Conservation (phyloP, 371 early-diverging fungal genomes). For the Gilbertella persicaria region DNA sequence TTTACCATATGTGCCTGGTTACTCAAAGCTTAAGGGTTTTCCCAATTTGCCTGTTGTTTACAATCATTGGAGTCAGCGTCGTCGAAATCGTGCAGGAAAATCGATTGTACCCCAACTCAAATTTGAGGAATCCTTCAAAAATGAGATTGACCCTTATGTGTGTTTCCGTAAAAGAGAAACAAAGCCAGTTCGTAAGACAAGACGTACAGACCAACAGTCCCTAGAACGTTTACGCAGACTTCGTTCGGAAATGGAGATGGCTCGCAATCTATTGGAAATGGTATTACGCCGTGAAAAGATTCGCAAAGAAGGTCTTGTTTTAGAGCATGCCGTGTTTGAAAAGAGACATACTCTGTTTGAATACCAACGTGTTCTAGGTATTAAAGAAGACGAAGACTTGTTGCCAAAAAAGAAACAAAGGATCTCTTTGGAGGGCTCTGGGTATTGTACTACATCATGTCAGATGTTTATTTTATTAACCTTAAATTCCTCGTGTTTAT, state of each 20-base stretch:
- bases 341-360: constrained; percentile 58
- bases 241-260: constrained; percentile 78
- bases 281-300: constrained; percentile 78
- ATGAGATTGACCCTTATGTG: constrained; percentile 90
- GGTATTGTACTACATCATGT: constrained; percentile 21
- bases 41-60: constrained; percentile 19
- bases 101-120: constrained; percentile 65
- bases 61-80: constrained; percentile 40
- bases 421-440: constrained; percentile 27
- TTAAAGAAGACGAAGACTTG: constrained; percentile 56
- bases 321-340: constrained; percentile 68
- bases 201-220: constrained; percentile 84
- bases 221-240: constrained; percentile 81
- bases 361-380: constrained; percentile 57
- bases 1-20: constrained; percentile 14
- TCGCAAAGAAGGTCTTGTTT: constrained; percentile 65
- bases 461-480: background rate
- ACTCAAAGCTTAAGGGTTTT: constrained; percentile 7
- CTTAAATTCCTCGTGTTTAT: constrained; percentile 1
- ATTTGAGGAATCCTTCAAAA: constrained; percentile 66
- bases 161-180: constrained; percentile 96
- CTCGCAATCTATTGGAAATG: constrained; percentile 75
- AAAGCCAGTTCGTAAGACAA: constrained; percentile 83
- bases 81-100: constrained; percentile 44
- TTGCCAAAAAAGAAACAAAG: constrained; percentile 46